Base-by-base conservation (phyloP, 345 rosid genomes). In the Viola odorata region DNA sequence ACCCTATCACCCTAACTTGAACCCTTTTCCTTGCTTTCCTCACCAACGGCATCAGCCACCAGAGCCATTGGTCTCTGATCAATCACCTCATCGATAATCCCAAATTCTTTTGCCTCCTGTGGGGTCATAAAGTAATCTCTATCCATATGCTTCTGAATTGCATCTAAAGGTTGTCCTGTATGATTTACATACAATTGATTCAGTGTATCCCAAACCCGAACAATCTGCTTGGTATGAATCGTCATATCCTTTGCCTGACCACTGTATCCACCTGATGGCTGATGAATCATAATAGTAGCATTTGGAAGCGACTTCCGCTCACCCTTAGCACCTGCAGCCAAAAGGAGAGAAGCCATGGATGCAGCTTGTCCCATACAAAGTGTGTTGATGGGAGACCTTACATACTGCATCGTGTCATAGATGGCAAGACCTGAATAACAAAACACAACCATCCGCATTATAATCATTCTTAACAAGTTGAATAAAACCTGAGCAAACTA, bases 281-380 rank as follows among this genome's bases (percentile, higher is more conserved):
- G 98, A 70, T 91, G 99, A 77, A 95, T 84, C 99, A 95, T 95
- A 58, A 91, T 57, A 0, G 97, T 95, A 1, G 97, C 89, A 70
- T 91, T 88, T 12, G 99, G 99, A 12, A 91, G 91, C 3, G 97
- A 55, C 80, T 86, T 77, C 71, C 99, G 86, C 80, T 95, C 94
- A 10, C 96, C 98, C 75, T 82, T 86, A 42, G 94, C 65, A 15
- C 98, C 99, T 0, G 99, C 89, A 53, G 99, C 85, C 73, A 95
- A 74, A 32, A 95, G 96, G n/a, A 95, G 92, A 64, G 99, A 95
- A 64, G 77, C 98, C 99, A 95, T 91, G 6, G 99, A 95, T 13
- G 99, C 99, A 69, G 99, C 99, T 71, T 91, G 99, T 12, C 99
- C 99, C 75, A 95, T 66, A 72, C 99, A 95, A 50, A 85, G 86